Evolutionary conservation across 305 asterid genomes (phyloP).

Genomic region (Fraxinus baroniana): DNA sequence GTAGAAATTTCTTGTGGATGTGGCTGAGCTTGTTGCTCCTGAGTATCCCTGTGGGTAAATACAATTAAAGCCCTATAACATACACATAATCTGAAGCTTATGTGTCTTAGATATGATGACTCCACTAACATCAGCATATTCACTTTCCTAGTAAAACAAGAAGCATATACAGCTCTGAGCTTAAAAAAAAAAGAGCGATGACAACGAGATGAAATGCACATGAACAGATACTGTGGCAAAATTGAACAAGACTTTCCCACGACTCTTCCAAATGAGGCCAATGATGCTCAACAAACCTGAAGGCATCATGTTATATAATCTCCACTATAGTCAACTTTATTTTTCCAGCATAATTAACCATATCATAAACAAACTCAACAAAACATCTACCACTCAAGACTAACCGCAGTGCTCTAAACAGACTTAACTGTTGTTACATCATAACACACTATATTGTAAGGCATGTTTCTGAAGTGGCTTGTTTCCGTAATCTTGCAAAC

Average conservation of each 20-base stretch:
- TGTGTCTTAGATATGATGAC: background rate
- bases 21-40: conserved; percentile 70
- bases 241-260: background rate
- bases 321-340: background rate
- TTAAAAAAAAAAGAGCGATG: background rate
- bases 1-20: conserved; percentile 63
- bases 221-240: background rate
- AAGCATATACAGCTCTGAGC: background rate
- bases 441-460: background rate
- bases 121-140: background rate
- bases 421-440: background rate
- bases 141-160: background rate
- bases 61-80: background rate
- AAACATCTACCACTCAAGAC: background rate
- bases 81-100: background rate
- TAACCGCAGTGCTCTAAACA: background rate
- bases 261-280: background rate
- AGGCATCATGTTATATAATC: background rate
- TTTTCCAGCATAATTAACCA: background rate
- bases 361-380: background rate
- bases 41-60: conserved; percentile 58
- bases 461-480: background rate
- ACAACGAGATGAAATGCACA: background rate
- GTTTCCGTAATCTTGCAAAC: background rate
- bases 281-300: background rate